These are phyloP conservation scores for Erysiphe pulchra DNA, from an alignment of 2,329 filamentous ascomycete genomes.

Conservation along the genomic window DNA sequence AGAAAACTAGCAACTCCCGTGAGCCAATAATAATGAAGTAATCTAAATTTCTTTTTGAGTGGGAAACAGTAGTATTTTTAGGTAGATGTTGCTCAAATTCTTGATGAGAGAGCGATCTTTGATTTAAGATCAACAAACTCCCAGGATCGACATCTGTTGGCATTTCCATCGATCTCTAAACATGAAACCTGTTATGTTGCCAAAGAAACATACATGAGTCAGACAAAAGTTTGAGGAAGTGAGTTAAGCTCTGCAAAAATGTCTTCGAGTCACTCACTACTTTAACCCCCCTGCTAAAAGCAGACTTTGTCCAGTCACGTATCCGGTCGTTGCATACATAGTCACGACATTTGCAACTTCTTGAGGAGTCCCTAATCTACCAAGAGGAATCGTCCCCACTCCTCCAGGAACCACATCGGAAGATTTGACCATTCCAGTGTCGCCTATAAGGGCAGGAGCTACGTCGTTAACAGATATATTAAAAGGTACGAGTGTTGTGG, in stretches of 20 bases:
- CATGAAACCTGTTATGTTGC: too few species aligned
- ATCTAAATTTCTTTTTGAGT: too few species aligned
- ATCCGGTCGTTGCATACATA: constrained; percentile 21
- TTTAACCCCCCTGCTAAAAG: constrained; percentile 17
- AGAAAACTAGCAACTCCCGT: too few species aligned
- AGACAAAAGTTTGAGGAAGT: not conserved
- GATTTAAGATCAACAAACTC: too few species aligned
- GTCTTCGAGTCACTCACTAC: constrained; percentile 1
- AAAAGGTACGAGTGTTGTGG: constrained; percentile 16
- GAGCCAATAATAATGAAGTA: too few species aligned
- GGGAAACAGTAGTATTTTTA: too few species aligned
- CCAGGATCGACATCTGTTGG: too few species aligned
- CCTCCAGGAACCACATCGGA: constrained; percentile 7
- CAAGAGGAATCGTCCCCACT: constrained; percentile 17
- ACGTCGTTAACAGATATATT: constrained; percentile 23
- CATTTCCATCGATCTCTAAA: too few species aligned
- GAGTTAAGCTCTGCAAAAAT: not conserved
- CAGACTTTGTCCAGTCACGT: constrained; percentile 21
- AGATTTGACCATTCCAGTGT: constrained; percentile 19
- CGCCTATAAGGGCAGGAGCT: constrained; percentile 20
- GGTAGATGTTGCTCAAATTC: too few species aligned
- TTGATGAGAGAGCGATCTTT: too few species aligned
- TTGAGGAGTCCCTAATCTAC: constrained; percentile 18
- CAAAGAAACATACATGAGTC: too few species aligned
- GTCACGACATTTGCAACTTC: constrained; percentile 22